phyloP scores from a whole-genome alignment of 1,139 yeast genomes.

The Scheffersomyces stambukii region DNA sequence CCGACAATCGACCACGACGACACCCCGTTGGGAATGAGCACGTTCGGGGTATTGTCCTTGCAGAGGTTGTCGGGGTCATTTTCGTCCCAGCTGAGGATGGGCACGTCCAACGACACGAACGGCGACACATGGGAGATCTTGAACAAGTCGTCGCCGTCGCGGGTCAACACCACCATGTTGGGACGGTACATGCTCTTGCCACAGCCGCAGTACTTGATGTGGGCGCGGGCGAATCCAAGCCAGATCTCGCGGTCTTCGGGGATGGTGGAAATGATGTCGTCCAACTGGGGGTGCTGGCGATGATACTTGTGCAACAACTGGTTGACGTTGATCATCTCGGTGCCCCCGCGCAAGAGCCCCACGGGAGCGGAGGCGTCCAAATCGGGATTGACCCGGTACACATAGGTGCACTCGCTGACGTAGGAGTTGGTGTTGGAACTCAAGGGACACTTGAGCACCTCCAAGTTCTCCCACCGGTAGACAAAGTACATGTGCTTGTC shows the following conservation, averaged over 20 bases:
- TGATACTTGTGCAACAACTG: slow-evolving; percentile 11
- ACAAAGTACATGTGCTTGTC: slow-evolving; percentile 29
- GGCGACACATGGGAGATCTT: slow-evolving; percentile 28
- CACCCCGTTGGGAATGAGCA: slow-evolving; percentile 35
- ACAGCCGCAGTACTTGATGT: slow-evolving; percentile 31
- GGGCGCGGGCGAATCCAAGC: slow-evolving; percentile 36
- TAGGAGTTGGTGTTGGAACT: slow-evolving; percentile 14
- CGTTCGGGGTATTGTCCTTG: slow-evolving; percentile 12
- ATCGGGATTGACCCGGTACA: too few species aligned
- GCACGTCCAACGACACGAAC: slow-evolving; percentile 29
- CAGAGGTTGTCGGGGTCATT: slow-evolving; percentile 11
- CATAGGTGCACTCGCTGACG: too few species aligned
- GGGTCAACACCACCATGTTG: slow-evolving; percentile 23
- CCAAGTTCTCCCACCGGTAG: slow-evolving; percentile 34
- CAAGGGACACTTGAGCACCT: slow-evolving; percentile 29
- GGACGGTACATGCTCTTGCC: slow-evolving; percentile 32
- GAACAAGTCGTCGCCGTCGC: slow-evolving; percentile 16
- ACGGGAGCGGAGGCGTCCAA: slow-evolving; percentile 10
- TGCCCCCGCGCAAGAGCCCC: slow-evolving; percentile 35
- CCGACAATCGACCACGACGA: slow-evolving; percentile 20
- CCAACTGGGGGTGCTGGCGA: slow-evolving; percentile 1
- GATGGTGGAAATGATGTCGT: slow-evolving; percentile 5
- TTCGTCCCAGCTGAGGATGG: slow-evolving; percentile 26
- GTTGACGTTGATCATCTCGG: slow-evolving; percentile 26
- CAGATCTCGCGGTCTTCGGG: slow-evolving; percentile 24